Evolutionary conservation across 1,284 basidiomycete genomes (phyloP), one percentile per base, ranked within the genome.

Genomic region (Lentinus polychrous): DNA sequence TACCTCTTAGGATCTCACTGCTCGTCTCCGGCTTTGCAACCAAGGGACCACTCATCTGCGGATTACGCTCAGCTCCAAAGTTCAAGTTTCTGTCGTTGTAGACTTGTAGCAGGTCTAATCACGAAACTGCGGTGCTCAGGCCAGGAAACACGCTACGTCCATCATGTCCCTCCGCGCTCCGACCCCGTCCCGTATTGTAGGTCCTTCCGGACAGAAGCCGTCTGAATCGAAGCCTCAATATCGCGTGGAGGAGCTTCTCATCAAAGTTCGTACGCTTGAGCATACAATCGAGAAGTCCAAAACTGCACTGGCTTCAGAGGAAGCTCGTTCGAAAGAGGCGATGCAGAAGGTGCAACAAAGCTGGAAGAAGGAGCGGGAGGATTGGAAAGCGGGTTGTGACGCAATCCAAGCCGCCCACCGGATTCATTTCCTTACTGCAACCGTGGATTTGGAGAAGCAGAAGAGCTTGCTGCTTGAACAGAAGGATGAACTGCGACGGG

Each of bases 191-290:
- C 46, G 39, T 38, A 37, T 14, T 12, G 20, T 31, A 20, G 12
- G n/a, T 17, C 32, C 17, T 27, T 11, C 39, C 10, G 12, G 12
- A 7, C 10, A 8, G 20, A 40, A 40, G 22, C 39, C 42, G 2
- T 5, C 79, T 20, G 66, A 68, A 49, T 60, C 68, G 20, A 75
- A 79, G 8, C 75, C 82, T 58, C 79, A 79, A 49, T 64, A 71
- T 4, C 83, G 85, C 57, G 83, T 86, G 48, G 73, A 79, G 46
- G 81, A 86, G 42, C 74, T 86, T 44, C 79, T 84, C 2, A 73
- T 80, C 54, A 71, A 77, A 52, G 83, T 78, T 60, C 76, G 76
- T 24, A 75, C 74, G 0, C 71, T 83, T 46, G 81, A 84, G 51
- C 73, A 80, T 51, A 74, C 72, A 1, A 72, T 74, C 59, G 73